phyloP scores from a whole-genome alignment of 2,329 filamentous ascomycete genomes.

The Colletotrichum abscissum region DNA sequence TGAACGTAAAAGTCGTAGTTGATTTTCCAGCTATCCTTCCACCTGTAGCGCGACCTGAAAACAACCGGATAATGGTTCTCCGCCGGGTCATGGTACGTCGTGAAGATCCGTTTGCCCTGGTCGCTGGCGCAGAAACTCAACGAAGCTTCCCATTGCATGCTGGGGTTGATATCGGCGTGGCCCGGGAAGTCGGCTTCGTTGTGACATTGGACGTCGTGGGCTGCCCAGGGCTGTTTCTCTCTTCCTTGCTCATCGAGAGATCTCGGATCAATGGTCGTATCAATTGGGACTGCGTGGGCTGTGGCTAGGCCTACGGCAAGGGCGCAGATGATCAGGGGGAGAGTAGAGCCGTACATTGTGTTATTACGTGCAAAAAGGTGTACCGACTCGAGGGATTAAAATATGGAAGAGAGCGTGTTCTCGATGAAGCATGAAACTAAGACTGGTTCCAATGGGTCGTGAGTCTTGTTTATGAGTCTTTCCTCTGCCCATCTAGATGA shows the following conservation, averaged over 20 bases:
- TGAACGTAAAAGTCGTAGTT: conserved; percentile 18
- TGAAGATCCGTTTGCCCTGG: not conserved
- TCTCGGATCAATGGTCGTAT: not conserved
- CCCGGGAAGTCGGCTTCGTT: not conserved
- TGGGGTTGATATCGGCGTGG: not conserved
- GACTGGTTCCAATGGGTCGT: not conserved
- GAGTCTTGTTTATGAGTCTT: not conserved
- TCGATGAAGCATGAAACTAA: not conserved
- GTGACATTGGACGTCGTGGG: not conserved
- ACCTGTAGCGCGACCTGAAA: not conserved
- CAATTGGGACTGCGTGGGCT: not conserved
- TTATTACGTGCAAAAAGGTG: not conserved
- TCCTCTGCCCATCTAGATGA: too few relatives aligned
- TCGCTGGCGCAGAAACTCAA: not conserved
- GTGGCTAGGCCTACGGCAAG: not conserved
- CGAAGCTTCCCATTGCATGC: not conserved
- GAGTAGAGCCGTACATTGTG: not conserved
- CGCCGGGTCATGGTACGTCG: not conserved
- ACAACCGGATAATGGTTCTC: not conserved
- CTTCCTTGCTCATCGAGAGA: not conserved
- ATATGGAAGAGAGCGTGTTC: not conserved
- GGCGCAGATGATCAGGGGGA: not conserved
- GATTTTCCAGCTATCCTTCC: not conserved
- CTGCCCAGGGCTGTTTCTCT: not conserved
- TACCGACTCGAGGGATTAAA: not conserved